Conservation (phyloP, 371 early-diverging fungal genomes). For the Apophysomyces elegans region DNA sequence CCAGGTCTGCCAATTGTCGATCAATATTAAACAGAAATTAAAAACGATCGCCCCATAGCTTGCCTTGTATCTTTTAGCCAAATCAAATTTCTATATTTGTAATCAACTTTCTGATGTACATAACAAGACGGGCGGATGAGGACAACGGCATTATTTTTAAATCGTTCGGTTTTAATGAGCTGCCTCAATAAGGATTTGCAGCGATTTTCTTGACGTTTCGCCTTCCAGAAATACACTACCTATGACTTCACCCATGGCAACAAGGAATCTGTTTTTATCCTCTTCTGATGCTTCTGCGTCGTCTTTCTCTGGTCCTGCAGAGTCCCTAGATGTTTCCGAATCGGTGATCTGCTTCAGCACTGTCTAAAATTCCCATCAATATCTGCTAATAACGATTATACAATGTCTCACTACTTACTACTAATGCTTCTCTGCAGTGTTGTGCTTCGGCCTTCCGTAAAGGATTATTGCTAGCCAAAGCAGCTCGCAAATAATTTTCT, state of each 20-base stretch:
- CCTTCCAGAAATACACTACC: slow-evolving; percentile 6
- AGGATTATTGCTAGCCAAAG: slow-evolving; percentile 28
- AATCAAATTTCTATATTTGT: neutral
- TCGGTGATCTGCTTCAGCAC: slow-evolving; percentile 10
- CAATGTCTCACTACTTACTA: slow-evolving; percentile 23
- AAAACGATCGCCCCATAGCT: no score
- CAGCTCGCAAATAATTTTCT: slow-evolving; percentile 35
- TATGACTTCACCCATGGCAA: slow-evolving; percentile 9
- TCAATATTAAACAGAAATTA: no score
- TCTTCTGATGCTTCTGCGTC: slow-evolving; percentile 16
- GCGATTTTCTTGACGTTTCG: neutral
- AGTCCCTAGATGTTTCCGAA: slow-evolving; percentile 8
- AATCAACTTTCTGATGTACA: neutral
- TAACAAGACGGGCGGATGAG: no score
- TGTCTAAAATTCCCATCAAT: neutral
- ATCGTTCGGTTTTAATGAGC: neutral
- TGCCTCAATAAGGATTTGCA: neutral
- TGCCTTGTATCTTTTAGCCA: no score
- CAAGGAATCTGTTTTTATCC: slow-evolving; percentile 4
- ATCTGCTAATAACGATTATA: no score
- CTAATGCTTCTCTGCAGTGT: slow-evolving; percentile 46
- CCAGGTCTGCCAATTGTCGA: no score
- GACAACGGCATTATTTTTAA: neutral
- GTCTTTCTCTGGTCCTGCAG: slow-evolving; percentile 13
- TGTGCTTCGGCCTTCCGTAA: slow-evolving; percentile 35